Evolutionary conservation across 2,329 filamentous ascomycete genomes (phyloP), one percentile per base, ranked within the genome.

Genomic region (Curvularia lunata): DNA sequence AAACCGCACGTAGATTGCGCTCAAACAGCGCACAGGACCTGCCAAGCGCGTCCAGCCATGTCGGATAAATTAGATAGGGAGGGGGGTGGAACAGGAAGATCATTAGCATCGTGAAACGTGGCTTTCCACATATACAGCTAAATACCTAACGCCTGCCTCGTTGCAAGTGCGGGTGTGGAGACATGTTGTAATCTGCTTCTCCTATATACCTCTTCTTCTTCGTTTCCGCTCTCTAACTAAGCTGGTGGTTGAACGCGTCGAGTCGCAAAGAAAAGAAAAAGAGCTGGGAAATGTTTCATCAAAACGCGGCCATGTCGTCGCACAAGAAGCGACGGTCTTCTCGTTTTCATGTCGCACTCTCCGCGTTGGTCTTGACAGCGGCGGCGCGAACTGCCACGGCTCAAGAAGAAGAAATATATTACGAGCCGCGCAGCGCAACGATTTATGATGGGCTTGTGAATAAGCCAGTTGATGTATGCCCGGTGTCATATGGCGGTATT

Each of bases 361-460:
- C 54, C 8, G 43, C 47, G 10, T 37, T 49, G 9, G 12, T 49
- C 3, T 64, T 56, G 58, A 28, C 49, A 7, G 61, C 27, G 12
- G 43, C 57, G 7, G 41, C 57, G 23, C 48, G 46, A 41, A 38
- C 58, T 4, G 9, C 43, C n/a, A 56, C 49, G 23, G 65, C 63
- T 3, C 28, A 30, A 18, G 58, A 62, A 18, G 58, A 62, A 19
- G 49, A 67, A 10, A 63, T 70, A 48, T 55, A 59, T 19, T 65
- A 61, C 13, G 66, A 32, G 19, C 43, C 63, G 42, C 47, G 53
- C 46, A 71, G 66, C 38, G 57, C 59, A 7, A 49, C 56, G 5
- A 56, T 71, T 21, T 65, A 69, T 13, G 64, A 71, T 47, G 61
- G 59, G 0, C 45, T 72, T 7, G 51, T 65, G 30, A 59, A 66